Evolutionary conservation across 23 red algal genomes (phyloP), one percentile per base, ranked within the genome.

Genomic region (Cyanidioschyzon merolae): DNA sequence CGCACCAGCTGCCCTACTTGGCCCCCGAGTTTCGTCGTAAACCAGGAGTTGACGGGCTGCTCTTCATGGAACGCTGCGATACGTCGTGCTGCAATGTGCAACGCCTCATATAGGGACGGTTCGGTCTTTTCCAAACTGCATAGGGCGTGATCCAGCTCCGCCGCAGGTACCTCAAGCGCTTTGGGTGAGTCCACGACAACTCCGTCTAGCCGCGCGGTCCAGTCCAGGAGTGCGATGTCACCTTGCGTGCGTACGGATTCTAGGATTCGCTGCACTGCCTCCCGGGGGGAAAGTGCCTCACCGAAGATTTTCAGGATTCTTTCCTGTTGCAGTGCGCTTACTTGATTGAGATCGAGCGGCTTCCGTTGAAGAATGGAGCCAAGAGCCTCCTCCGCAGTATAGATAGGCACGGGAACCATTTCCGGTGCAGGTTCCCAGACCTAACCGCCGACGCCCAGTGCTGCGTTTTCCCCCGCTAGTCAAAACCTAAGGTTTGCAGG

Each of bases 1-100:
- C 88, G 80, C 39, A 95, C 76, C 40, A 84, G 45, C 79, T 95
- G 91, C 26, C 91, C 91, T 15, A 89, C 50, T 39, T 75, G 79
- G 15, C 91, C 91, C 16, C 91, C 91, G 7, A 89, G 68, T 0
- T 89, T 79, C 32, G 79, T 89, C 0, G 91, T 95, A 54, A 95
- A 82, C 91, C 91, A 95, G 26, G 77, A 86, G 41, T 59, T 76
- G 34, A 86, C 82, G 34, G 91, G 91, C 67, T 95, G 91, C 76
- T 45, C 58, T 2, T 77, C 50, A 37, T 95, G 91, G 67, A 75
- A 95, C n/a, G 63, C 58, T 0, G 86, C 75, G 24, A 95, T 76
- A 24, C 91, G 85, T 76, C 89, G 74, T 17, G 85, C 75, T 34
- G 86, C 76, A 3, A 81, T 36, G 18, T 86, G 82, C 40, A 95